These are phyloP conservation scores for Salicornia ramosissima DNA, from an alignment of 148 eudicot species.

Conservation along the genomic window DNA sequence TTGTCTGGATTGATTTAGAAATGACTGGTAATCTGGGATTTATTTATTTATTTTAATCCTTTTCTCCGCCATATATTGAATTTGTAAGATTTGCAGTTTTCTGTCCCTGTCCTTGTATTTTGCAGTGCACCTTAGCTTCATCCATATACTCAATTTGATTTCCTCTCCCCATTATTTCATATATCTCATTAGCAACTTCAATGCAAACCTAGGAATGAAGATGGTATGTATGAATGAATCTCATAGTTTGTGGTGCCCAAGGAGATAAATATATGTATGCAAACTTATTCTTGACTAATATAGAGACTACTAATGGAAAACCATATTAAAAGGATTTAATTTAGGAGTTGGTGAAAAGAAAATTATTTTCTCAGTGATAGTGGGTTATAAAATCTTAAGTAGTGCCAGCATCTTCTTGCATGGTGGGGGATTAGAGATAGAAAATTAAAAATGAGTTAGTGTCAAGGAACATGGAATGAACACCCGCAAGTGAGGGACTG, in stretches of 20 bases:
- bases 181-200: not conserved
- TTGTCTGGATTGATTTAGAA: constrained; percentile 90
- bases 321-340: not conserved
- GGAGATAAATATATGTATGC: not conserved
- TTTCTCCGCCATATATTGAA: not conserved
- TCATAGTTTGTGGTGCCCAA: not conserved
- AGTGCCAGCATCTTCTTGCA: not conserved
- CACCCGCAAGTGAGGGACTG: not conserved
- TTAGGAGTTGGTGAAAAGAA: not conserved
- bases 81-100: not conserved
- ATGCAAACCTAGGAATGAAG: not conserved
- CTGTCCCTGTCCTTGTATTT: too few species aligned
- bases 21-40: constrained; percentile 57
- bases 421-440: too few species aligned
- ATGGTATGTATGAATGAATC: not conserved
- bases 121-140: too few species aligned
- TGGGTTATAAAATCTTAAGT: not conserved
- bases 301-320: not conserved
- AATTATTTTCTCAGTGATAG: not conserved
- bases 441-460: too few species aligned
- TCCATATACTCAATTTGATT: too few species aligned
- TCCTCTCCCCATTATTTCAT: too few species aligned
- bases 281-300: not conserved
- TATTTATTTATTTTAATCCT: not conserved
- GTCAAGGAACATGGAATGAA: not conserved